phyloP scores from a whole-genome alignment of 2,329 filamentous ascomycete species.

The Metarhizium brunneum region DNA sequence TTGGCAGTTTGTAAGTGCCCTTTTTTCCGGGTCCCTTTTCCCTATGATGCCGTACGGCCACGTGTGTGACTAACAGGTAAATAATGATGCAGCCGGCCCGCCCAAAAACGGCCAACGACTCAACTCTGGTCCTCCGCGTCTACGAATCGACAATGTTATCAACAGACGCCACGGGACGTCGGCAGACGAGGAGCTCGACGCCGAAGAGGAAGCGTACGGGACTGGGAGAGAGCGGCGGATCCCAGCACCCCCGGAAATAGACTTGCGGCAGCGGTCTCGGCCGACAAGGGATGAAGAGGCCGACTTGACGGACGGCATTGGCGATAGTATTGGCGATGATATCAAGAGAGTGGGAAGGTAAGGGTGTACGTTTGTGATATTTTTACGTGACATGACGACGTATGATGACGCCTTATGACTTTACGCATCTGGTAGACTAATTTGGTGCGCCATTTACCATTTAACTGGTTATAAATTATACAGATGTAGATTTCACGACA shows the following conservation, averaged over 20 bases:
- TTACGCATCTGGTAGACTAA: not conserved
- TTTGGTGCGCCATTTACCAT: not conserved
- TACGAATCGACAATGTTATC: constrained; percentile 30
- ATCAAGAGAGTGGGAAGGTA: not conserved
- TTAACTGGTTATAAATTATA: not conserved
- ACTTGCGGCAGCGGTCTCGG: not conserved
- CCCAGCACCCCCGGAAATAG: not conserved
- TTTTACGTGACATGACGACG: not conserved
- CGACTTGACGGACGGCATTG: constrained; percentile 1
- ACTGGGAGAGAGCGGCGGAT: not conserved
- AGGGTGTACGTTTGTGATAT: not conserved
- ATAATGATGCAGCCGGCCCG: constrained; percentile 20
- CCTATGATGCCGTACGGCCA: too few relatives aligned
- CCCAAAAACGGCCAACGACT: constrained; percentile 26
- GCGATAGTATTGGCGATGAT: not conserved
- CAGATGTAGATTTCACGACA: not conserved
- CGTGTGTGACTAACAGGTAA: constrained; percentile 11
- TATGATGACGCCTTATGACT: not conserved
- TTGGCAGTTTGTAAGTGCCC: constrained; percentile 24
- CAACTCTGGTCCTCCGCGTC: constrained; percentile 26
- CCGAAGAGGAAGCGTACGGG: not conserved
- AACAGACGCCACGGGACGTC: constrained; percentile 18
- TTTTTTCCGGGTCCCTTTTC: not conserved
- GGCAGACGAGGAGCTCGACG: constrained; percentile 7
- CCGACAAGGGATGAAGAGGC: not conserved